Evolutionary conservation across 345 rosid genomes (phyloP), one percentile per base, ranked within the genome.

Genomic region (Dipteronia dyeriana): DNA sequence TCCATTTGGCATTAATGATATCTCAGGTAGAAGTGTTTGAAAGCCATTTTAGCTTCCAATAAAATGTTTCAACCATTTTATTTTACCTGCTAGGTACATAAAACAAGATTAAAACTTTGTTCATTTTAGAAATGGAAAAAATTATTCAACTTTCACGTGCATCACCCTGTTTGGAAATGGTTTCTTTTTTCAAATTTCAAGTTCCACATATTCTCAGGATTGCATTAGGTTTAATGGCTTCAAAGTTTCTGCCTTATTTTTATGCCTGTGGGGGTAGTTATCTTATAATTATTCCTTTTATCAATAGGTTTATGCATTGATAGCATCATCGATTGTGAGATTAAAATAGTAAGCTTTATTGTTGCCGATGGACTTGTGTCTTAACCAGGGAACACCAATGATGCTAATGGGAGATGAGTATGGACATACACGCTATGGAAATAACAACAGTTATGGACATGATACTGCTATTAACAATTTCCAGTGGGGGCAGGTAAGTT

Each of bases 401-500:
- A 92, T 92, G 97, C 83, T 93, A 53, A 95, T 95, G 99, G 98
- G 99, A 70, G 99, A 93, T 76, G 99, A 93, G 74, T 93, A 96
- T 64, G 98, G 90, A 23, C 97, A 96, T 80, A 89, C 98, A 0
- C 90, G 97, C 31, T 83, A 86, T 83, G 99, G 99, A 76, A 96
- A 93, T 71, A 96, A 93, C 91, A 96, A 92, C 79, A 92, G 97
- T 82, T 93, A 93, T 64, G 99, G 98, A 49, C 97, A 93, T 81
- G 98, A 93, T 85, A 87, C 87, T 20, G 87, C 86, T 73, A 83
- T 96, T 75, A 96, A 96, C 86, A 88, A 93, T 86, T 92, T 93
- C 77, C 95, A 86, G 82, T 93, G 98, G 98, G 79, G 67, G 9
- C 88, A 86, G 88, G 99, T 85, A 82, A 79, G 79, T 62, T 78